Base-by-base conservation (phyloP, 2,329 filamentous ascomycete genomes). In the Aspergillus transmontanensis region DNA sequence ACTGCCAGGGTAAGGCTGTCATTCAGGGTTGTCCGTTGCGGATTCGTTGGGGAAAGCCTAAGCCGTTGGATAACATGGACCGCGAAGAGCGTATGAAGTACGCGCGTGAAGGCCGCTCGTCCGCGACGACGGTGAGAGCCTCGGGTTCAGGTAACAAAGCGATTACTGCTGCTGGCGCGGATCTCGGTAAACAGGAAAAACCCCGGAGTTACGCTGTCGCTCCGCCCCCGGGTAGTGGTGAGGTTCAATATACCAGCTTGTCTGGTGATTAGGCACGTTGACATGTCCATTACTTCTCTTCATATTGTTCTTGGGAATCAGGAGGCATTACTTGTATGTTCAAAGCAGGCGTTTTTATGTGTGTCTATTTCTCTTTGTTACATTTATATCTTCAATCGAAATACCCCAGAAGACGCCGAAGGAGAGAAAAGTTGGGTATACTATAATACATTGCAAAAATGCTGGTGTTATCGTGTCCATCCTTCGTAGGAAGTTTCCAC, bases 11-110 rank as follows among this genome's bases (percentile, higher is more conserved):
- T 6, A 91, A 90, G 65, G 93, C 93, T 0, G 87, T 98, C 7
- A 92, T 99, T 71, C 89, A 93, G 41, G 95, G 95, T 3, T 97
- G 94, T 71, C 95, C 95, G 0, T 79, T 99, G 64, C 85, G 94
- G 36, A 89, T 99, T 21, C 89, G 93, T 66, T 99, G 95, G 95
- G 94, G 94, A 19, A 90, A 91, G 75, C 94, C 96, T 19, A 95
- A 93, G 81, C 90, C 94, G 1, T 85, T 99, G 61, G 95, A 97
- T 61, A 96, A 88, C 28, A 91, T 98, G 88, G 92, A 96, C 67
- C 90, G 90, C 65, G 93, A 97, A 60, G 87, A 96, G 76, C 86
- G 94, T 50, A 84, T 90, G 68, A 87, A 90, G 72, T 93, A 96
- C 82, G 88, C 94, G 26, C 87, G 89, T 41, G 93, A 96, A 72